These are phyloP conservation scores for Schizosaccharomyces japonicus DNA, from an alignment of 805 yeast species.

Conservation along the genomic window DNA sequence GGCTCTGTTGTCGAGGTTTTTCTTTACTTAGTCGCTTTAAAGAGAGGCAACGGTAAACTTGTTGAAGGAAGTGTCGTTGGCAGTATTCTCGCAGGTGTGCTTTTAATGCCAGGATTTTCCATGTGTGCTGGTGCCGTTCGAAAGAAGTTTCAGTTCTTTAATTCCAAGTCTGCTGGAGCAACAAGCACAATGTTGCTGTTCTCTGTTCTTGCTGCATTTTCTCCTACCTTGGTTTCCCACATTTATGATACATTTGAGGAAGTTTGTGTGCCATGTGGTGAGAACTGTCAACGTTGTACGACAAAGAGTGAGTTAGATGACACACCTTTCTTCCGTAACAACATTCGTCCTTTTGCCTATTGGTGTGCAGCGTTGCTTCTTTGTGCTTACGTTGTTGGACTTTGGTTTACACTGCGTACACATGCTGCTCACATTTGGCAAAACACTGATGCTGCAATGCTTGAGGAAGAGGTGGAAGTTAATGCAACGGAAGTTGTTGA, in stretches of 20 bases:
- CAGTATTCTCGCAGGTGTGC: constrained; percentile 73
- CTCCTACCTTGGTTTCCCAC: constrained; percentile 75
- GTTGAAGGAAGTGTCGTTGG: constrained; percentile 96
- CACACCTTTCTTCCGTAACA: constrained; percentile 40
- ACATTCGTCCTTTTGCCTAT: constrained; percentile 62
- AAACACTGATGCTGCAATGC: not conserved
- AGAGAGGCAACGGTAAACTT: constrained; percentile 60
- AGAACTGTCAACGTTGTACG: constrained; percentile 41
- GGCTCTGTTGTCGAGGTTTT: constrained; percentile 87
- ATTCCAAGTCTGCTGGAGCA: constrained; percentile 91
- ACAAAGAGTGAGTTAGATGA: constrained; percentile 45
- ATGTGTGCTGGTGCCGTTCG: constrained; percentile 95
- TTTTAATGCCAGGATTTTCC: constrained; percentile 74
- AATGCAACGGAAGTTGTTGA: too few relatives aligned
- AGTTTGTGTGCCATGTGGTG: constrained; percentile 36
- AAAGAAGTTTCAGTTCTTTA: constrained; percentile 80
- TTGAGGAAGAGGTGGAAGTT: not conserved
- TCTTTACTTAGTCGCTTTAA: constrained; percentile 72
- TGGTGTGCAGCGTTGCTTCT: constrained; percentile 62
- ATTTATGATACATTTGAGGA: constrained; percentile 73
- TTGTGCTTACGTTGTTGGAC: constrained; percentile 64
- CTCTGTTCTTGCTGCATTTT: constrained; percentile 73
- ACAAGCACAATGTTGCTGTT: constrained; percentile 84
- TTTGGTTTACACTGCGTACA: constrained; percentile 79
- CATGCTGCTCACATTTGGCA: constrained; percentile 90